phyloP scores from a whole-genome alignment of 2,329 filamentous ascomycete genomes.

The Aspergillus sp. region DNA sequence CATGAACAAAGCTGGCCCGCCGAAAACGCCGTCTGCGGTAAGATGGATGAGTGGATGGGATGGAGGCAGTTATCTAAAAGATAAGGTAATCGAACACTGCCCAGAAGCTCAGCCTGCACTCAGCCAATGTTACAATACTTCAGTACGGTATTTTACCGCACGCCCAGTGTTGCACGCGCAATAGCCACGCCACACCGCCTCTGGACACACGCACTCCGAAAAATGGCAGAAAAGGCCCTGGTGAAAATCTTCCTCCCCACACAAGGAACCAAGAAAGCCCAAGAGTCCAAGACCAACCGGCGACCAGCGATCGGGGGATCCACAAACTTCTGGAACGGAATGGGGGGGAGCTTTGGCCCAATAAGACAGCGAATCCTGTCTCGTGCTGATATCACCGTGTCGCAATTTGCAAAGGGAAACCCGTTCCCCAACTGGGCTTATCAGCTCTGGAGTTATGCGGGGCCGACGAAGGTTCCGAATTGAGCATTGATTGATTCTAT shows the following conservation, averaged over 20 bases:
- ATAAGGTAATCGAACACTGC: conserved; percentile 1
- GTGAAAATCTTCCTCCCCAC: conserved; percentile 14
- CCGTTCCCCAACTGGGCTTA: conserved; percentile 7
- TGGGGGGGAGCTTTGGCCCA: conserved; percentile 14
- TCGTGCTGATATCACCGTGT: conserved; percentile 23
- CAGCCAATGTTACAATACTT: not conserved
- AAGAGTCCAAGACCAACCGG: conserved; percentile 11
- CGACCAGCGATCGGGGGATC: conserved; percentile 20
- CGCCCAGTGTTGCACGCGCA: not conserved
- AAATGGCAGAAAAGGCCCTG: not conserved
- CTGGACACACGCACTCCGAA: conserved; percentile 16
- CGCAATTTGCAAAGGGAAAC: conserved; percentile 13
- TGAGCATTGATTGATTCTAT: not conserved
- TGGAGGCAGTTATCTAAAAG: not conserved
- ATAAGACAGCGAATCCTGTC: conserved; percentile 7
- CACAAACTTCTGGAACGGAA: conserved; percentile 27
- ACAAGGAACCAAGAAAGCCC: conserved; percentile 15
- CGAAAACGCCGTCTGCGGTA: not conserved
- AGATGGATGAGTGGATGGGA: not conserved
- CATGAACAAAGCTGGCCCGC: not conserved
- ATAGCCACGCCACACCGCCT: conserved; percentile 8
- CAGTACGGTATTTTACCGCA: not conserved
- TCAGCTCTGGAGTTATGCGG: conserved; percentile 21
- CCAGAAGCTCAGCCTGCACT: too few species aligned
- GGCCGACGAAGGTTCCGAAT: conserved; percentile 20